Conservation (phyloP, 2,329 filamentous ascomycete species). For the Pseudogymnoascus pannorum region DNA sequence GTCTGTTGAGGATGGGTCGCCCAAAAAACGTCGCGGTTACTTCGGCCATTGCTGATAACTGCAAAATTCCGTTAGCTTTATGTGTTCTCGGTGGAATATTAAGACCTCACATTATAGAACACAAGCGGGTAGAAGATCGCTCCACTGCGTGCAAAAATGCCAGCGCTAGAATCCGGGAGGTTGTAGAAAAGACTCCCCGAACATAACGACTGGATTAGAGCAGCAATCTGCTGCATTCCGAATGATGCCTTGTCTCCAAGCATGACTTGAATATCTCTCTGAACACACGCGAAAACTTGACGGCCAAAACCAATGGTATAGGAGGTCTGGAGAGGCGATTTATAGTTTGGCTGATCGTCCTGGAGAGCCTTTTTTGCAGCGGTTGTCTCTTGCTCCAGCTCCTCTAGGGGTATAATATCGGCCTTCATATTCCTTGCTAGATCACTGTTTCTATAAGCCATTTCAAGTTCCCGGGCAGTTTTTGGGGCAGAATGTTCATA, state of each 20-base stretch:
- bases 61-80: neutral
- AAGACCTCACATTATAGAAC: slow-evolving; percentile 46
- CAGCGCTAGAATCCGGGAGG: slow-evolving; percentile 47
- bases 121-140: slow-evolving; percentile 54
- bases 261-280: slow-evolving; percentile 57
- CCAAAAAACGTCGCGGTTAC: slow-evolving; percentile 56
- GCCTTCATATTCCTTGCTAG: slow-evolving; percentile 43
- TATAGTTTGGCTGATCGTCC: slow-evolving; percentile 32
- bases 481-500: slow-evolving; percentile 38
- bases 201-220: slow-evolving; percentile 53
- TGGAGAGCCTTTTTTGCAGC: slow-evolving; percentile 30
- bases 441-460: slow-evolving; percentile 44
- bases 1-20: slow-evolving; percentile 52
- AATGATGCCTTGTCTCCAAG: slow-evolving; percentile 59
- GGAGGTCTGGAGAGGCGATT: slow-evolving; percentile 39
- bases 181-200: slow-evolving; percentile 62
- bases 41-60: slow-evolving; percentile 55
- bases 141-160: slow-evolving; percentile 57
- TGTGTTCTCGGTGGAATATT: neutral
- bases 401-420: slow-evolving; percentile 20
- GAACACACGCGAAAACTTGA: slow-evolving; percentile 50
- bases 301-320: slow-evolving; percentile 39
- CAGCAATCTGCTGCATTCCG: slow-evolving; percentile 53
- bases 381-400: slow-evolving; percentile 50
- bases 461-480: slow-evolving; percentile 38